Conservation (phyloP, 1,284 basidiomycete genomes). For the Tetrapyrgos nigripes region DNA sequence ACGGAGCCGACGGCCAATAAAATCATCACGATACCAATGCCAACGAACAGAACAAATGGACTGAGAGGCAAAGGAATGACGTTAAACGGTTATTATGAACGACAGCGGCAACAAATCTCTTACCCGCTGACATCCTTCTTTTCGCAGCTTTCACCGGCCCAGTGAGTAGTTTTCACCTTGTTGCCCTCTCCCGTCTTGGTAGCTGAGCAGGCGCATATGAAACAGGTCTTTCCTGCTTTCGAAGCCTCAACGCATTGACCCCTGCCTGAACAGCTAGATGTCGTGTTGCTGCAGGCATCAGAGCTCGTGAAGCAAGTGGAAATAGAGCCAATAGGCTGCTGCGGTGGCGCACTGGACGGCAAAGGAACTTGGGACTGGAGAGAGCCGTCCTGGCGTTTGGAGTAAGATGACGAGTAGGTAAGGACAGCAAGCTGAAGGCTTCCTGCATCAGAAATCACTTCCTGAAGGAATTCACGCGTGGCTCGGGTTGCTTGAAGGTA, state of each 20-base stretch:
- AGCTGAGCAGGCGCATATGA: constrained; percentile 69
- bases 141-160: constrained; percentile 80
- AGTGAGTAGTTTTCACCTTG: constrained; percentile 62
- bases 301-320: constrained; percentile 68
- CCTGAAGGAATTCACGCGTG: constrained; percentile 51
- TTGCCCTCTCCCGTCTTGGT: constrained; percentile 54
- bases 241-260: constrained; percentile 68
- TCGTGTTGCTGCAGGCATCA: constrained; percentile 65
- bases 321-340: constrained; percentile 62
- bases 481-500: constrained; percentile 53
- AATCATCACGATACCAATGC: constrained; percentile 68
- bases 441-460: constrained; percentile 40
- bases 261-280: constrained; percentile 70
- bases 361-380: constrained; percentile 61
- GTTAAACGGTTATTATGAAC: background rate
- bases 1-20: constrained; percentile 72
- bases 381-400: constrained; percentile 39
- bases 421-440: constrained; percentile 60
- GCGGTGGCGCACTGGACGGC: constrained; percentile 50
- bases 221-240: constrained; percentile 73
- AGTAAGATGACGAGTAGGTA: constrained; percentile 45
- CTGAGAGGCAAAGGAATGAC: constrained; percentile 38
- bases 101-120: constrained; percentile 29
- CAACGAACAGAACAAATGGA: constrained; percentile 74
- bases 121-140: constrained; percentile 80